These are phyloP conservation scores for Aquilaria malaccensis DNA, from an alignment of 345 rosid species.

Conservation along the genomic window DNA sequence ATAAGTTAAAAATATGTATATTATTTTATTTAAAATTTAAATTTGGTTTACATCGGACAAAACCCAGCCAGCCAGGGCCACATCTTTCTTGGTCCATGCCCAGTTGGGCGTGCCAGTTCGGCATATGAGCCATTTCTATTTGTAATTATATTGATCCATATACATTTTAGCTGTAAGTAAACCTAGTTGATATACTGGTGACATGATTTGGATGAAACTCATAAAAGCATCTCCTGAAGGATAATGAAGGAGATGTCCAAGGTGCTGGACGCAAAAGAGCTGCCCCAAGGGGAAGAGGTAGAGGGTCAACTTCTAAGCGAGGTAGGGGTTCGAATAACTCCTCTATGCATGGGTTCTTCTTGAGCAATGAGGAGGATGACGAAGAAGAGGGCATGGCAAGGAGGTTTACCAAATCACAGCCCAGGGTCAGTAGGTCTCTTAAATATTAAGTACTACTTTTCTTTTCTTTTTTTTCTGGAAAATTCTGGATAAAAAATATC, in stretches of 20 bases:
- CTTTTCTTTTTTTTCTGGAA: neutral
- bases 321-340: constrained; percentile 65
- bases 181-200: neutral
- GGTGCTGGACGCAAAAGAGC: constrained; percentile 75
- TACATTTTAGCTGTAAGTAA: too few species aligned
- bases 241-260: constrained; percentile 38
- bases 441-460: neutral
- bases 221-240: constrained; percentile 29
- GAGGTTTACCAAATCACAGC: constrained; percentile 52
- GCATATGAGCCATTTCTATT: too few species aligned
- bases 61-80: too few species aligned
- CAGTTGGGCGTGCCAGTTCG: too few species aligned
- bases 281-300: constrained; percentile 56
- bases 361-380: constrained; percentile 61
- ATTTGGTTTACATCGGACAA: too few species aligned
- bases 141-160: too few species aligned
- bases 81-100: too few species aligned
- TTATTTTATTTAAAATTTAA: too few species aligned
- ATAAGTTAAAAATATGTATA: too few species aligned
- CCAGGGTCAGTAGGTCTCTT: constrained; percentile 48
- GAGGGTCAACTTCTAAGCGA: constrained; percentile 68
- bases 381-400: constrained; percentile 47
- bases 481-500: neutral
- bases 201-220: neutral
- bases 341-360: constrained; percentile 45